Evolutionary conservation across 495 filamentous ascomycete species (phyloP), one percentile per base, ranked within the genome.

Genomic region (Annulohypoxylon stygium): DNA sequence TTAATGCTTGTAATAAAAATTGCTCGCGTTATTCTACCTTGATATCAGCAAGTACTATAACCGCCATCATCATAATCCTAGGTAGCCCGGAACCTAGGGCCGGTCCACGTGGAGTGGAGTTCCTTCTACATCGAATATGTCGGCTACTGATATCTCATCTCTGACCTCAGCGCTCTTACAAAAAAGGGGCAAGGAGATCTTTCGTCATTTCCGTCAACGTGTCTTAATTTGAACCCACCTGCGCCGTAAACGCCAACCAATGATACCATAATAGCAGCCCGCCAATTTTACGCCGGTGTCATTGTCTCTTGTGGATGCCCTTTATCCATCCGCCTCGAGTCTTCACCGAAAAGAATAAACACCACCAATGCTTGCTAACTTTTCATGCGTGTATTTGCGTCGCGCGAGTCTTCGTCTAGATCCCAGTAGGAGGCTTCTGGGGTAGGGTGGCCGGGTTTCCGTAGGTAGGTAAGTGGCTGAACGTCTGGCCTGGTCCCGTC

Each of bases 381-480:
- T 75, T 71, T 64, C 69, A 73, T 72, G 77, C 70, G 74, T 57
- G 53, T 57, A 45, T 68, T 65, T 71, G 68, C 64, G 36, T 64
- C 68, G 64, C 61, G 73, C 61, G 59, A 67, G 20, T 55, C 47
- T 58, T 64, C 9, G 54, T 77, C 75, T 81, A 76, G 73, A 79
- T 76, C 69, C 77, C 79, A 63, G 80, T 81, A 23, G 85, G 81
- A 68, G 87, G 87, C 76, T 88, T 88, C 71, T 87, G 86, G 65
- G 87, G 87, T 63, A 88, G 77, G 36, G 84, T 83, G 18, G 86
- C 86, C 34, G 85, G 83, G 69, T 88, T 88, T 55, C 87, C 87
- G 75, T 86, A 88, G 55, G 83, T 85, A 43, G 86, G 83, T 59
- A 88, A 81, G 73, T 87, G 86, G 68, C 80, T 79, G 57, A 80